Evolutionary conservation across 2,329 filamentous ascomycete genomes (phyloP), one percentile per base, ranked within the genome.

Genomic region (Ramichloridium luteum): DNA sequence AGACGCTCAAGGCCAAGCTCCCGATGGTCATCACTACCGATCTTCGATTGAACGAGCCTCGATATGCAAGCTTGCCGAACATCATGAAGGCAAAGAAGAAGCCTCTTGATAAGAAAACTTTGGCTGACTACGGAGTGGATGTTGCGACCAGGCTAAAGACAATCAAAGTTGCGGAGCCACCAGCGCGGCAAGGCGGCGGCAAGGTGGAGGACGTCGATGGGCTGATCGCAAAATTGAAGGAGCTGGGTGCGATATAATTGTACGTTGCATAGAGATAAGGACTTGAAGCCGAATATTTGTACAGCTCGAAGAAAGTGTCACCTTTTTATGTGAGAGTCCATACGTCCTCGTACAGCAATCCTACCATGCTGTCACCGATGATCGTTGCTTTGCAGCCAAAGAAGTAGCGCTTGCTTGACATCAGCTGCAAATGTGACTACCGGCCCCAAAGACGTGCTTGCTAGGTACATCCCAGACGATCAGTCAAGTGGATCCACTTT

Each of bases 71-170:
- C 60, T 59, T 98, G 72, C 88, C 86, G 30, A 96, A 96, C 57
- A 96, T 98, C 45, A 98, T 98, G 90, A 98, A 96, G 78, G 90
- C 90, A 32, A 98, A 98, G 80, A 98, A 96, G 81, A 98, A 98
- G 80, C 82, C 82, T 53, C 54, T 98, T 48, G 84, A 90, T 51
- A 96, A 94, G 79, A 80, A 84, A 70, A 83, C 72, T 44, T 58
- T 94, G 56, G 70, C 66, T 35, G 90, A 98, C 54, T 80, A 81
- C 57, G 83, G 81, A 2, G 61, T 93, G 26, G 77, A 85, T 48
- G 72, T 72, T 31, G 69, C 71, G 57, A 76, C 70, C 60, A 70
- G 86, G 49, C 61, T 98, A 56, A 93, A 90, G 74, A 81, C 84
- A 33, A 52, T 96, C 48, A 90, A 90, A 71, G 86, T 98, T 35